A percentile compares a stretch with the other conserved stretches of the same genome.
Evolutionary conservation across 2,329 filamentous ascomycete species (phyloP).

Genomic region (Septoria linicola): DNA sequence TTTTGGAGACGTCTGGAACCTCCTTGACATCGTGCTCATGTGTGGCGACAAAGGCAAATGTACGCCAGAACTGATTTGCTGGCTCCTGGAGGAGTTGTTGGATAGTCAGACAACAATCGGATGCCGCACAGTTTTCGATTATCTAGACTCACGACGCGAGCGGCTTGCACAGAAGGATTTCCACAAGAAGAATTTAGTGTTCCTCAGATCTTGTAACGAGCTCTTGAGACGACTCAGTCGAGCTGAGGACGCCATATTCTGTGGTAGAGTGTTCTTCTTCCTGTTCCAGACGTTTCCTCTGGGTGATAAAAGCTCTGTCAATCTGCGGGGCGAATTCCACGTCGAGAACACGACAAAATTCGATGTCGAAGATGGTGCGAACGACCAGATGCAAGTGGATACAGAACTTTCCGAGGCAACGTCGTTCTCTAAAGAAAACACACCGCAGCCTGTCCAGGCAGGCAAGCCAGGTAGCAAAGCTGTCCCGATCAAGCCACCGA

Average conservation of each 20-base stretch:
- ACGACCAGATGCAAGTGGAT: conserved; percentile 66
- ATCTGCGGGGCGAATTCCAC: conserved; percentile 92
- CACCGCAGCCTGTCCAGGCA: conserved; percentile 25
- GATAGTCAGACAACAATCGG: conserved; percentile 94
- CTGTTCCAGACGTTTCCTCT: conserved; percentile 97
- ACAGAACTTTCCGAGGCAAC: conserved; percentile 19
- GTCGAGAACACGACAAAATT: conserved; percentile 89
- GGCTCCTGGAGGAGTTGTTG: conserved; percentile 89
- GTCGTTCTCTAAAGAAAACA: conserved; percentile 24
- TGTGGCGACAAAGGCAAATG: conserved; percentile 65
- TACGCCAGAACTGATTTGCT: conserved; percentile 80
- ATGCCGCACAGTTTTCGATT: conserved; percentile 90
- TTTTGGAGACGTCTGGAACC: conserved; percentile 86
- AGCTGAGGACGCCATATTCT: conserved; percentile 95
- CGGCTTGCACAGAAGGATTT: conserved; percentile 78
- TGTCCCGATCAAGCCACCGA: conserved; percentile 26
- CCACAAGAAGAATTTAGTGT: conserved; percentile 79
- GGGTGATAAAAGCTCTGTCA: conserved; percentile 95
- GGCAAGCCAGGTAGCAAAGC: conserved; percentile 32
- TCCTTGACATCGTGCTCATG: conserved; percentile 86
- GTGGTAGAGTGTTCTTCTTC: conserved; percentile 96
- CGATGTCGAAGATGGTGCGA: conserved; percentile 52
- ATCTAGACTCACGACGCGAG: conserved; percentile 88
- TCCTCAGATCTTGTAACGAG: conserved; percentile 93
- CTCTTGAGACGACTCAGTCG: conserved; percentile 89